A percentile compares a stretch with the other conserved stretches of the same genome.
Evolutionary conservation across 768 basidiomycete genomes (phyloP).

Genomic region (Kwoniella botswanensis): DNA sequence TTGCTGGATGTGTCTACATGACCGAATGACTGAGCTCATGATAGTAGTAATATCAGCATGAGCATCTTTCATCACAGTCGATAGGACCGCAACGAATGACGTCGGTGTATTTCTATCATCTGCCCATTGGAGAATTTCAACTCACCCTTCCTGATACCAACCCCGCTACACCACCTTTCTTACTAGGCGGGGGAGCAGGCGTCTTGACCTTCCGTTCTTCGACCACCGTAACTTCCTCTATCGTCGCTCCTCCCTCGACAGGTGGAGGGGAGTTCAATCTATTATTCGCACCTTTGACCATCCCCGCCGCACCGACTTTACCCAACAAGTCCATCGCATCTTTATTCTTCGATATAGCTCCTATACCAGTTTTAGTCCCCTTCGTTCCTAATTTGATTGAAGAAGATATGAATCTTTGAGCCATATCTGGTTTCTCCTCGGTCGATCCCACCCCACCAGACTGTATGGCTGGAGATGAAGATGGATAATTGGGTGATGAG

Average conservation of each 20-base stretch:
- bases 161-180: slow-evolving; percentile 38
- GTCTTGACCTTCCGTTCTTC: slow-evolving; percentile 5
- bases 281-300: slow-evolving; percentile 36
- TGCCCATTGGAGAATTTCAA: neutral
- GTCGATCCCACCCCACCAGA: neutral
- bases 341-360: slow-evolving; percentile 36
- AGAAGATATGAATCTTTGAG: slow-evolving; percentile 35
- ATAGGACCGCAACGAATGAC: neutral
- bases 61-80: too few relatives aligned
- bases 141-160: slow-evolving; percentile 35
- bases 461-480: neutral
- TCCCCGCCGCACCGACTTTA: slow-evolving; percentile 38
- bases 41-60: too few relatives aligned
- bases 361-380: slow-evolving; percentile 30
- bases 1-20: slow-evolving; percentile 41
- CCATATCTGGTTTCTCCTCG: slow-evolving; percentile 38
- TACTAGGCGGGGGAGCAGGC: slow-evolving; percentile 28
- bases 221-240: slow-evolving; percentile 5
- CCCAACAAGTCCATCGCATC: slow-evolving; percentile 44
- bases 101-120: neutral
- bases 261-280: slow-evolving; percentile 21
- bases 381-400: slow-evolving; percentile 36
- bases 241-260: slow-evolving; percentile 7
- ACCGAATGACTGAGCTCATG: slow-evolving; percentile 29
- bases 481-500: slow-evolving; percentile 5